A percentile compares a stretch with the other conserved stretches of the same genome.
These are phyloP conservation scores for Nitzschia inconspicua DNA, from an alignment of 108 stramenopile genomes.

Conservation along the genomic window DNA sequence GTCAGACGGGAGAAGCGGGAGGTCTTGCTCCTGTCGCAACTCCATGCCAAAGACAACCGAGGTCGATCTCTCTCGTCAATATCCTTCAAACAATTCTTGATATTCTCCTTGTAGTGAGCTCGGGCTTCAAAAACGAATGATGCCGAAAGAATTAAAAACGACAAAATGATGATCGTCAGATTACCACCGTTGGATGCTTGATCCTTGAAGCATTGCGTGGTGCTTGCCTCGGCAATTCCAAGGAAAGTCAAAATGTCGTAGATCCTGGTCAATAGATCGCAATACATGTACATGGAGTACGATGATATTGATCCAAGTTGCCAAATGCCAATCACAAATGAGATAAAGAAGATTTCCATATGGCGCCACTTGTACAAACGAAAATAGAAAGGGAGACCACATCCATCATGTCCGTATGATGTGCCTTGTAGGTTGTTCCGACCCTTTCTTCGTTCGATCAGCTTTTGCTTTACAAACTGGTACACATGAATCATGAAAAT, in stretches of 20 bases:
- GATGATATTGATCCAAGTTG: slow-evolving; percentile 61
- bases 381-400: slow-evolving; percentile 29
- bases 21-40: slow-evolving; percentile 24
- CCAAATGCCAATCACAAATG: slow-evolving; percentile 64
- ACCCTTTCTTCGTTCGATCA: slow-evolving; percentile 6
- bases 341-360: slow-evolving; percentile 69
- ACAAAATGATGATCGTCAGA: slow-evolving; percentile 19
- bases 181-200: slow-evolving; percentile 30
- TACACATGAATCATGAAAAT: slow-evolving; percentile 18
- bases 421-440: slow-evolving; percentile 3
- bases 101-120: slow-evolving; percentile 37
- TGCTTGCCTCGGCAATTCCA: slow-evolving; percentile 26
- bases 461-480: slow-evolving; percentile 17
- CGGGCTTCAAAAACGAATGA: slow-evolving; percentile 28
- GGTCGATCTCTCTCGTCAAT: slow-evolving; percentile 31
- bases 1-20: slow-evolving; percentile 20
- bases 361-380: slow-evolving; percentile 63
- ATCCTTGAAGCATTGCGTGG: slow-evolving; percentile 26
- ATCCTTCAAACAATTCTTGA: slow-evolving; percentile 8
- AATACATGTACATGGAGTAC: slow-evolving; percentile 62
- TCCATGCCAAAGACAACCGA: slow-evolving; percentile 28
- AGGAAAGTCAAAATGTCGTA: slow-evolving; percentile 24
- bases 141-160: slow-evolving; percentile 31
- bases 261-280: slow-evolving; percentile 26
- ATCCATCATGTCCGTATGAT: slow-evolving; percentile 24